Percentiles rank a stretch among this genome's conserved stretches.
These are phyloP conservation scores for Dipteronia dyeriana DNA, from an alignment of 345 rosid genomes.

Conservation along the genomic window DNA sequence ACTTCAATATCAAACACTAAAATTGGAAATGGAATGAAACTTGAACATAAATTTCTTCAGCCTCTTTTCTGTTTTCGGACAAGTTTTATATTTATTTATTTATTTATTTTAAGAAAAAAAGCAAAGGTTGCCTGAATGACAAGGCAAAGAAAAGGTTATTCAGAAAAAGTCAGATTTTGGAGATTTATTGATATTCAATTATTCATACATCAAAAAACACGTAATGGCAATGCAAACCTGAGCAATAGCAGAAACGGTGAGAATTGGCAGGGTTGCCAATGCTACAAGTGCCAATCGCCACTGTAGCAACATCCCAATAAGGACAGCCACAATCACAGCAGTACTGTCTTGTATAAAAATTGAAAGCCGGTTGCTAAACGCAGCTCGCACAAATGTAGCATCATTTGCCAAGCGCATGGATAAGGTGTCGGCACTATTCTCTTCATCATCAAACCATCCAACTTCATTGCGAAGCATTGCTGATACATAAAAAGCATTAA, in stretches of 20 bases:
- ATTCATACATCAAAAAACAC: conserved; percentile 9
- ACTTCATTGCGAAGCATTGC: conserved; percentile 99
- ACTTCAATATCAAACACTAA: not conserved
- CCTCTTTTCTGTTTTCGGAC: not conserved
- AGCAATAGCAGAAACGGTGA: conserved; percentile 85
- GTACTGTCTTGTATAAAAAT: conserved; percentile 96
- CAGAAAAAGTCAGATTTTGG: not conserved
- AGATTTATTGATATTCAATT: not conserved
- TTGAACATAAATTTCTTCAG: not conserved
- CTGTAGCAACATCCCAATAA: conserved; percentile 85
- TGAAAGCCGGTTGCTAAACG: conserved; percentile 98
- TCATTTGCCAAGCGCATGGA: conserved; percentile 99
- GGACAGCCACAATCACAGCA: conserved; percentile 84
- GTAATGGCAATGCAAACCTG: conserved; percentile 65
- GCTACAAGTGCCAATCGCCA: conserved; percentile 98
- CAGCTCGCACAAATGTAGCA: conserved; percentile 98
- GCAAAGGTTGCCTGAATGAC: not conserved
- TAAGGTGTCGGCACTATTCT: conserved; percentile 88
- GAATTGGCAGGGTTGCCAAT: conserved; percentile 86
- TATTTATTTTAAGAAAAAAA: not conserved
- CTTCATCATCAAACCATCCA: conserved; percentile 99
- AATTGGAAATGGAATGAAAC: not conserved
- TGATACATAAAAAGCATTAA: conserved; percentile 42
- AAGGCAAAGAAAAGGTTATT: not conserved
- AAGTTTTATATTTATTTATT: not conserved